phyloP scores from a whole-genome alignment of 495 filamentous ascomycete genomes.

The Tetracladium marchalianum region DNA sequence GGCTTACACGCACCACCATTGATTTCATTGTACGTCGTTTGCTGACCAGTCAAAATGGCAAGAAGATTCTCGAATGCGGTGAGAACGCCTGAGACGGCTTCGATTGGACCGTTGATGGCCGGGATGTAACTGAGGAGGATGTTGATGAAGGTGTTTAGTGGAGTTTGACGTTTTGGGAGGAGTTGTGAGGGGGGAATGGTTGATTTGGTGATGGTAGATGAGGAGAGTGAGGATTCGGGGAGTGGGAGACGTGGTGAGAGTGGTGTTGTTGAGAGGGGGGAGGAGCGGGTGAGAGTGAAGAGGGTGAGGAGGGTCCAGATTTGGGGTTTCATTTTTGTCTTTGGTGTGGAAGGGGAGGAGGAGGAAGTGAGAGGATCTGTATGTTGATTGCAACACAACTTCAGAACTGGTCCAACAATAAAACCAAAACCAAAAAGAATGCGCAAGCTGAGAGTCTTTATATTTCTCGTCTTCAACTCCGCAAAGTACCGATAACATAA shows the following conservation, averaged over 20 bases:
- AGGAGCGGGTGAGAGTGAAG: slow-evolving; percentile 6
- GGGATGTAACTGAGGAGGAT: slow-evolving; percentile 22
- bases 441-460: not conserved
- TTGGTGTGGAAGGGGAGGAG: not conserved
- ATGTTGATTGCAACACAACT: not conserved
- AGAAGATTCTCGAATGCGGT: slow-evolving; percentile 17
- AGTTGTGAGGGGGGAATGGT: too few relatives aligned
- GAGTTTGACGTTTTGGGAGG: slow-evolving; percentile 19
- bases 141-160: slow-evolving; percentile 20
- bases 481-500: not conserved
- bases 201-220: not conserved
- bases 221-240: slow-evolving; percentile 5
- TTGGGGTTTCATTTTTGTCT: slow-evolving; percentile 3
- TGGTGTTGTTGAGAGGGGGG: not conserved
- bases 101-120: slow-evolving; percentile 14
- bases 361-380: not conserved
- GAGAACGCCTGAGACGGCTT: slow-evolving; percentile 12
- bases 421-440: not conserved
- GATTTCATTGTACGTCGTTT: slow-evolving; percentile 35
- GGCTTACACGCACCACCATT: slow-evolving; percentile 29
- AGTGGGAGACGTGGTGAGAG: slow-evolving; percentile 7
- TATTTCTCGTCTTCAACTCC: not conserved
- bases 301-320: slow-evolving; percentile 4
- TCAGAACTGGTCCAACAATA: not conserved
- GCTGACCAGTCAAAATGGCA: slow-evolving; percentile 18